Base-by-base conservation (phyloP, 345 rosid genomes). In the Salix dunnii region DNA sequence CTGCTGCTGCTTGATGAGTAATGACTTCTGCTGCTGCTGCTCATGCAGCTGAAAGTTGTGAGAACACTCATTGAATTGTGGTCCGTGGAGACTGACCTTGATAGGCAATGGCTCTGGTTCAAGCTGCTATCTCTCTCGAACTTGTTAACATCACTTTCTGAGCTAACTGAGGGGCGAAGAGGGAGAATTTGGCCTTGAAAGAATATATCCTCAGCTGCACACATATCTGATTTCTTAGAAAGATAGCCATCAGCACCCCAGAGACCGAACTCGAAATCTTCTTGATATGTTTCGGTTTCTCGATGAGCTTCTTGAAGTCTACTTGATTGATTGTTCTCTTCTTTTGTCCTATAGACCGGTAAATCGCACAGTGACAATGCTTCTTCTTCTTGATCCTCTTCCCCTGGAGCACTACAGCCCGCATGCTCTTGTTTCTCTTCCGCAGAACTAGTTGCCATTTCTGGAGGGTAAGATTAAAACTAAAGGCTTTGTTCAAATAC, bases 131-230 rank as follows among this genome's bases (percentile, higher is more conserved):
- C 68, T 16, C 51, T 28, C 36, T 53, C 78, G 77, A 76, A 74
- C 36, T 73, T 71, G 48, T 51, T 8, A 0, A 55, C 43, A 3
- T 85, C 84, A 38, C 76, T 79, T 66, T 87, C 92, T 40, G 90
- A 84, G 79, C 89, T 85, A n/a, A 88, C 74, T 5, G 97, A 90
- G 78, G 74, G 86, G 35, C 93, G 92, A 13, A 87, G 76, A 55
- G 97, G 97, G 16, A 92, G 81, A 31, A 92, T 88, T 77, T 82
- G 89, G 16, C 97, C 97, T 77, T 88, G 81, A 63, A 84, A 92
- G 85, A 92, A 92, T 30, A 92, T 83, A 27, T 92, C 94, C 48
- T 92, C 97, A 0, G 97, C 95, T 0, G 90, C 83, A 20, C 91
- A 90, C 90, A 92, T 92, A 71, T 87, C 91, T 69, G 87, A 83